Evolutionary conservation across 495 filamentous ascomycete genomes (phyloP).

Genomic region (Penicillium psychrofluorescens): DNA sequence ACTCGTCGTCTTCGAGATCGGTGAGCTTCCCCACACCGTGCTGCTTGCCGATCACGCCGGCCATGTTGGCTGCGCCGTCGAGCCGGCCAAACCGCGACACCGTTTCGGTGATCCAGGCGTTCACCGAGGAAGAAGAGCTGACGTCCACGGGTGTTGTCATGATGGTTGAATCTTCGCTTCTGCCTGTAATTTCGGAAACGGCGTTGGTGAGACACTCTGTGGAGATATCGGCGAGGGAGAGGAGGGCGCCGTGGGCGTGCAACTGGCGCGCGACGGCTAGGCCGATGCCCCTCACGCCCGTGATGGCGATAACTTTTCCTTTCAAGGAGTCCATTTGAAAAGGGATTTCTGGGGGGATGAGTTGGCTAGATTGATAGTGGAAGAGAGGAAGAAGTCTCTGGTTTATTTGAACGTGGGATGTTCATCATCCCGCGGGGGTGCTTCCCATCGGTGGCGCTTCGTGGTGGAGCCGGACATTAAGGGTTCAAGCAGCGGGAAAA

Average conservation of each 20-base stretch:
- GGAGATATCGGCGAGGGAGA: conserved; percentile 47
- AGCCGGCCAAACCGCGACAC: conserved; percentile 37
- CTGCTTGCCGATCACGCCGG: conserved; percentile 39
- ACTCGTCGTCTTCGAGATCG: conserved; percentile 41
- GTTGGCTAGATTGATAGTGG: not conserved
- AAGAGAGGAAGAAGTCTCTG: not conserved
- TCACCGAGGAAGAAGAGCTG: conserved; percentile 26
- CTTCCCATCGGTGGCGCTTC: too few relatives aligned
- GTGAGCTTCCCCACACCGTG: conserved; percentile 25
- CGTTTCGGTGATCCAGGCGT: conserved; percentile 39
- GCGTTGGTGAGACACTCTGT: conserved; percentile 24
- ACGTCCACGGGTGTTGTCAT: conserved; percentile 36
- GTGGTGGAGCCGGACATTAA: too few relatives aligned
- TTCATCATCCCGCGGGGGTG: too few relatives aligned
- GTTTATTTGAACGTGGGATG: too few relatives aligned
- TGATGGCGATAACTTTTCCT: conserved; percentile 45
- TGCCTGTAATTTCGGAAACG: conserved; percentile 3
- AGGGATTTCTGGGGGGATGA: not conserved
- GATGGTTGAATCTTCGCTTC: conserved; percentile 3
- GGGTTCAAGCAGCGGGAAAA: too few relatives aligned
- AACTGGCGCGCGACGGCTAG: conserved; percentile 46
- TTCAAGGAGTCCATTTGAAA: conserved; percentile 19
- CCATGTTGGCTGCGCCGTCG: conserved; percentile 54
- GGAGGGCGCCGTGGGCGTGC: conserved; percentile 36
- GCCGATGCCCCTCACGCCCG: conserved; percentile 52